phyloP scores from a whole-genome alignment of 2,329 filamentous ascomycete genomes.

The Mycocentrospora acerina region DNA sequence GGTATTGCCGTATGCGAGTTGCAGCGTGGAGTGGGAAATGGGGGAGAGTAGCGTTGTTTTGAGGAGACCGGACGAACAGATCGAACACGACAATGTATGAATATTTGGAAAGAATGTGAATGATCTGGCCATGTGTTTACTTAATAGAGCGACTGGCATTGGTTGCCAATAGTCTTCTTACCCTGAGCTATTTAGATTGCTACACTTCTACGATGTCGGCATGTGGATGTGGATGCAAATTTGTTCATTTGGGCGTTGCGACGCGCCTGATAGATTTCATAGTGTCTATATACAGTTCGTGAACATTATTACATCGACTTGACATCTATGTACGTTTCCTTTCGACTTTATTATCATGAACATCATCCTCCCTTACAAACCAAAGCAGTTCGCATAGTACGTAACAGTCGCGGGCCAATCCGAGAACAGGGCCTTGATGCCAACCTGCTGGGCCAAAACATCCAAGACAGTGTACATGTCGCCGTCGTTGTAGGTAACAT shows the following conservation, averaged over 20 bases:
- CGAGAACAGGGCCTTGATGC: slow-evolving; percentile 63
- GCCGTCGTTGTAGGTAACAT: slow-evolving; percentile 62
- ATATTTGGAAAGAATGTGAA: too few relatives aligned
- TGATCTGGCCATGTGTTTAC: too few relatives aligned
- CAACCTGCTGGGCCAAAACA: slow-evolving; percentile 62
- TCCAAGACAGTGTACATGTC: slow-evolving; percentile 66
- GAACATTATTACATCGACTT: too few relatives aligned
- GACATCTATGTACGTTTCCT: not conserved
- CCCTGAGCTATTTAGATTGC: too few relatives aligned
- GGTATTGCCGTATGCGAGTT: slow-evolving; percentile 33
- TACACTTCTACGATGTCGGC: too few relatives aligned
- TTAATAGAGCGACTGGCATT: too few relatives aligned
- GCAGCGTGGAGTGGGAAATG: slow-evolving; percentile 29
- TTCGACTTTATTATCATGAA: not conserved
- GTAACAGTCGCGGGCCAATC: slow-evolving; percentile 71
- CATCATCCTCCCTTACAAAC: slow-evolving; percentile 22
- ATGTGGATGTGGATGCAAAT: too few relatives aligned
- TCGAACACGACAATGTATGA: not conserved
- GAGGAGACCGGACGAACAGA: slow-evolving; percentile 17
- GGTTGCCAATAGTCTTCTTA: too few relatives aligned
- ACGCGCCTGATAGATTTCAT: too few relatives aligned
- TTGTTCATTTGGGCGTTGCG: too few relatives aligned
- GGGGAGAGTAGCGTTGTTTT: slow-evolving; percentile 20
- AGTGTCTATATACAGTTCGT: too few relatives aligned
- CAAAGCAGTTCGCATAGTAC: slow-evolving; percentile 72